Conservation (phyloP, 176 grass and related monocot species). For the Otatea glauca region DNA sequence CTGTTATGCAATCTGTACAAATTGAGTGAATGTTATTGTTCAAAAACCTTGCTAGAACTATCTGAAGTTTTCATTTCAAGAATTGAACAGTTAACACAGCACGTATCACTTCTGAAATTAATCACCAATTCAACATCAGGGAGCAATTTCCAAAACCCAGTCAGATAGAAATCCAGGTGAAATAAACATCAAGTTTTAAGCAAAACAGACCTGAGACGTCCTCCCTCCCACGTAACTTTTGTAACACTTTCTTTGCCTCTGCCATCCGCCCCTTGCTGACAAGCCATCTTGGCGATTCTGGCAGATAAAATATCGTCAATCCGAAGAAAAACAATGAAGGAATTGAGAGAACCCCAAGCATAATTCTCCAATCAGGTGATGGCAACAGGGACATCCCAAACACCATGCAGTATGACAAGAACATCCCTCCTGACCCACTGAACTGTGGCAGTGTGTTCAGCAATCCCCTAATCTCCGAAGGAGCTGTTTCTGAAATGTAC, state of each 20-base stretch:
- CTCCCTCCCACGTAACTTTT: conserved; percentile 72
- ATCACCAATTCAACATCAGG: not conserved
- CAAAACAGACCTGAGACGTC: conserved; percentile 85
- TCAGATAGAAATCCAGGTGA: not conserved
- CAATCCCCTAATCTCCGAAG: conserved; percentile 77
- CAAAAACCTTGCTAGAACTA: not conserved
- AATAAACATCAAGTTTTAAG: conserved; percentile 9
- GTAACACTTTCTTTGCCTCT: conserved; percentile 82
- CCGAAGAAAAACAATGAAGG: conserved; percentile 80
- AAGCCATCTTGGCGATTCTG: conserved; percentile 94
- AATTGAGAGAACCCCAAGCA: conserved; percentile 82
- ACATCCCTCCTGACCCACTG: conserved; percentile 83
- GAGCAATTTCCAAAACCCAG: not conserved
- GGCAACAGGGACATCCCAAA: conserved; percentile 83
- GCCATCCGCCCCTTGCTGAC: conserved; percentile 88
- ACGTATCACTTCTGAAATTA: conserved; percentile 2
- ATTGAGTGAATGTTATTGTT: not conserved
- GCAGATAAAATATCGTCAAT: conserved; percentile 75
- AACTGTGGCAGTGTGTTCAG: conserved; percentile 91
- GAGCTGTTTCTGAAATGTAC: conserved; percentile 96
- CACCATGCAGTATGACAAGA: conserved; percentile 92
- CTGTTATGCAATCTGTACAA: not conserved
- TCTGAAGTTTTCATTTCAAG: not conserved
- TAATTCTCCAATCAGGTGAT: conserved; percentile 86
- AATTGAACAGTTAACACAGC: not conserved